phyloP scores from a whole-genome alignment of 805 yeast genomes.

The Maudiozyma pseudohumilis region DNA sequence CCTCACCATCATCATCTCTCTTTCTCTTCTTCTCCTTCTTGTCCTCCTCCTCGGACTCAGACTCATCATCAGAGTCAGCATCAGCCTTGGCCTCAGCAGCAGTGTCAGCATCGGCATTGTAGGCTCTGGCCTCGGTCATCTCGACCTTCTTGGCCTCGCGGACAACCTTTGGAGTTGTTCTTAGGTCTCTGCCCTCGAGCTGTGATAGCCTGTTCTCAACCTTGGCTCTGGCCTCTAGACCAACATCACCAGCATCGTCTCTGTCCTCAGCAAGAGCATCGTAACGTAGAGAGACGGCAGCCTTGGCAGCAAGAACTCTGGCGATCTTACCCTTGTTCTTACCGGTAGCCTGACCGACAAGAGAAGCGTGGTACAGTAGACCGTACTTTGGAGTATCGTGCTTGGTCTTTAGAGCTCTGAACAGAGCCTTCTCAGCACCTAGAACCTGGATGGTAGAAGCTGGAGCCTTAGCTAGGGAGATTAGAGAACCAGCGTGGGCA shows the following conservation, averaged over 20 bases:
- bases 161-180: slow-evolving; percentile 76
- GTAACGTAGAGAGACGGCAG: slow-evolving; percentile 92
- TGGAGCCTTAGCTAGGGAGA: slow-evolving; percentile 94
- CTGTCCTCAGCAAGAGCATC: slow-evolving; percentile 96
- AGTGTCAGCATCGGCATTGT: slow-evolving; percentile 93
- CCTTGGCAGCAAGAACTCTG: slow-evolving; percentile 96
- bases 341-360: slow-evolving; percentile 97
- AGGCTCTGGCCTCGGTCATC: slow-evolving; percentile 72
- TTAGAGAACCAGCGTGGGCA: slow-evolving; percentile 92
- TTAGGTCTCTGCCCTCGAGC: slow-evolving; percentile 91
- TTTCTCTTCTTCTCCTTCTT: slow-evolving; percentile 29
- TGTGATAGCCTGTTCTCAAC: slow-evolving; percentile 91
- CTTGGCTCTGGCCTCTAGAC: slow-evolving; percentile 82
- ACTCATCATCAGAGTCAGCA: slow-evolving; percentile 31
- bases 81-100: slow-evolving; percentile 31
- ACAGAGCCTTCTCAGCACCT: slow-evolving; percentile 98
- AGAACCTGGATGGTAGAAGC: slow-evolving; percentile 96
- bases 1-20: slow-evolving; percentile 30
- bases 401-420: slow-evolving; percentile 97
- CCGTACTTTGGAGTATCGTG: slow-evolving; percentile 99
- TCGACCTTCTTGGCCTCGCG: slow-evolving; percentile 82
- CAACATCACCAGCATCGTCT: slow-evolving; percentile 90
- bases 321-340: slow-evolving; percentile 98
- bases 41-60: slow-evolving; percentile 31
- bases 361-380: slow-evolving; percentile 89